Evolutionary conservation across 2,329 filamentous ascomycete genomes (phyloP).

Genomic region (Trichoderma arundinaceum): DNA sequence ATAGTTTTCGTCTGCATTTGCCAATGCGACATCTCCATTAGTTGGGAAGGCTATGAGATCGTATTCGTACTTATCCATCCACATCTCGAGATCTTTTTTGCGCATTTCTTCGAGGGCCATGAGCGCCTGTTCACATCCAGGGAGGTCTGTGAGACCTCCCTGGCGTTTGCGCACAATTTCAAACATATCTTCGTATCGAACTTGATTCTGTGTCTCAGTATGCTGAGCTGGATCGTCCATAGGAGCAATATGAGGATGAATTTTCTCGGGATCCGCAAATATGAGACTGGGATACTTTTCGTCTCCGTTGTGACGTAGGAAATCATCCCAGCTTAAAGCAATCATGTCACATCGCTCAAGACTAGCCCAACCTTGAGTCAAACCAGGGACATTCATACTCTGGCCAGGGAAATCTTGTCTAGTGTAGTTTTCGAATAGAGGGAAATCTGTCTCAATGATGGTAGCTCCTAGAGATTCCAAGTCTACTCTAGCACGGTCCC

Average conservation of each 20-base stretch:
- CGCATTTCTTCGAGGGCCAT: not conserved
- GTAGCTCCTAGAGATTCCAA: too few relatives aligned
- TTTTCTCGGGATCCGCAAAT: not conserved
- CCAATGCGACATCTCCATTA: conserved; percentile 1
- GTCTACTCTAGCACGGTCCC: too few relatives aligned
- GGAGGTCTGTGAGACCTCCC: not conserved
- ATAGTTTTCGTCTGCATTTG: not conserved
- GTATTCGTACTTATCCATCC: not conserved
- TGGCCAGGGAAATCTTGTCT: conserved; percentile 2
- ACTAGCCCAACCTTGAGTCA: not conserved
- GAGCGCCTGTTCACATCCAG: not conserved
- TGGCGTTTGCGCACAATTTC: not conserved
- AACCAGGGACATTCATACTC: not conserved
- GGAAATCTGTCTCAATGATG: not conserved
- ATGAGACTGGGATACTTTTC: not conserved
- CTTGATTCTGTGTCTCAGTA: not conserved
- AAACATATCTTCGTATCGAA: not conserved
- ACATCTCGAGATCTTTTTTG: not conserved
- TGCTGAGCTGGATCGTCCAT: not conserved
- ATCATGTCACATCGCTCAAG: conserved; percentile 1
- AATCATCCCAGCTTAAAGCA: not conserved
- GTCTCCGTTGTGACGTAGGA: not conserved
- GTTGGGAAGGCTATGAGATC: not conserved
- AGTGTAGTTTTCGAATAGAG: not conserved
- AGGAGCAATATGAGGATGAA: not conserved